phyloP scores from a whole-genome alignment of 176 grass and related monocot genomes.

The Lolium multiflorum region DNA sequence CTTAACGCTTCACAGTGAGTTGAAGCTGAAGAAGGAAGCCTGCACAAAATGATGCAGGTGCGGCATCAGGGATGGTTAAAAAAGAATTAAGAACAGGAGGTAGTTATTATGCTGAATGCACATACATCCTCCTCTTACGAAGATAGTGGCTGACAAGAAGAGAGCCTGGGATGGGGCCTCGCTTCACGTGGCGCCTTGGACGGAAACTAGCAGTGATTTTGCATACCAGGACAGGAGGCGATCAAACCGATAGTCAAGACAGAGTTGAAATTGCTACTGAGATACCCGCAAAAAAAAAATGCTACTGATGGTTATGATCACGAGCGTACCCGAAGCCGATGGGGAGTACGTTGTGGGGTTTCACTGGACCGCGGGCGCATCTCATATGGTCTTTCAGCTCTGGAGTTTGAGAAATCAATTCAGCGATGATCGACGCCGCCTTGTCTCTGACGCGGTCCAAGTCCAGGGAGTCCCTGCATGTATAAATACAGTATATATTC shows the following conservation, averaged over 20 bases:
- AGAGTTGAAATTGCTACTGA: background rate
- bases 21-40: background rate
- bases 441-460: background rate
- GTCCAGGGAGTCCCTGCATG: conserved; percentile 1
- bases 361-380: background rate
- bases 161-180: conserved; percentile 6
- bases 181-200: conserved; percentile 10
- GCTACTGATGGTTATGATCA: background rate
- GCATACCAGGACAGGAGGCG: background rate
- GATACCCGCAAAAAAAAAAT: too few relatives aligned
- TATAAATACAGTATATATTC: background rate
- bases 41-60: conserved; percentile 1
- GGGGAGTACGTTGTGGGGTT: conserved; percentile 25
- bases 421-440: background rate
- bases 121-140: background rate
- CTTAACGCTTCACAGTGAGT: background rate
- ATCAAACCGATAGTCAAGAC: background rate
- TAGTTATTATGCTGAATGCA: background rate
- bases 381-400: background rate
- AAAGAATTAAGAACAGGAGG: background rate
- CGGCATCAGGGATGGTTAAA: background rate
- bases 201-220: conserved; percentile 1
- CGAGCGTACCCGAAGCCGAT: background rate
- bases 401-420: conserved; percentile 1
- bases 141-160: conserved; percentile 19